A percentile compares a stretch with the other conserved stretches of the same genome.
These are phyloP conservation scores for Populus hybrid DNA, from an alignment of 441 rosid genomes.

Conservation along the genomic window DNA sequence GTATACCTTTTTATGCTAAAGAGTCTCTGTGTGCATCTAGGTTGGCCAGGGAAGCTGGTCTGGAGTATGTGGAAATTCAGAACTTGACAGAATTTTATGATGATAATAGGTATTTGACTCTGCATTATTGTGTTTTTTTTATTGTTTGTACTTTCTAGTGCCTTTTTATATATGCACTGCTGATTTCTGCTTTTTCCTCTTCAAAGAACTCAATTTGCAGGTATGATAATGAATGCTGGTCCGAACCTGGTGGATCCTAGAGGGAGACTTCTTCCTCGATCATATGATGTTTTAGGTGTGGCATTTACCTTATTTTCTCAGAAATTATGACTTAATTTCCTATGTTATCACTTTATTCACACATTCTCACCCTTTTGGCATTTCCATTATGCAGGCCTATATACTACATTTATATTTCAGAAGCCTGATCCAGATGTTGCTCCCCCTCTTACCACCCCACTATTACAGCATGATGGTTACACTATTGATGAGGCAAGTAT, in stretches of 20 bases:
- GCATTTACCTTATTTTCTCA: conserved; percentile 13
- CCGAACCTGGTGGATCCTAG: conserved; percentile 76
- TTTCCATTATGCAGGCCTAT: conserved; percentile 55
- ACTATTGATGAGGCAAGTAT: conserved; percentile 73
- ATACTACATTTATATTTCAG: conserved; percentile 81
- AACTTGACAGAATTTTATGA: conserved; percentile 90
- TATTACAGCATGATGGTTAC: conserved; percentile 47
- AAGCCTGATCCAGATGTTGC: conserved; percentile 92
- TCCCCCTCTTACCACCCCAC: conserved; percentile 78
- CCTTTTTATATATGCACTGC: not conserved
- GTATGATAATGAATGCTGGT: conserved; percentile 68
- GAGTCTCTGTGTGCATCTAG: conserved; percentile 33
- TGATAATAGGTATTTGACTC: conserved; percentile 64
- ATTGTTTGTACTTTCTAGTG: not conserved
- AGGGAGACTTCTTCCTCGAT: conserved; percentile 90
- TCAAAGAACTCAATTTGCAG: conserved; percentile 65
- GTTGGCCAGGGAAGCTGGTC: conserved; percentile 96
- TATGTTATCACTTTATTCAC: not conserved
- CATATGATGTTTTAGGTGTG: conserved; percentile 73
- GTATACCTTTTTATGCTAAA: not conserved
- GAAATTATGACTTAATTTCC: conserved; percentile 7
- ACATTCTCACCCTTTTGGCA: conserved; percentile 9
- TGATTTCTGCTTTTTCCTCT: conserved; percentile 18
- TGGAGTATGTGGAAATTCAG: conserved; percentile 96
- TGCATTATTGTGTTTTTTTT: not conserved